Conservation (phyloP, 2,329 filamentous ascomycete species). For the Aquanectria penicillioides region DNA sequence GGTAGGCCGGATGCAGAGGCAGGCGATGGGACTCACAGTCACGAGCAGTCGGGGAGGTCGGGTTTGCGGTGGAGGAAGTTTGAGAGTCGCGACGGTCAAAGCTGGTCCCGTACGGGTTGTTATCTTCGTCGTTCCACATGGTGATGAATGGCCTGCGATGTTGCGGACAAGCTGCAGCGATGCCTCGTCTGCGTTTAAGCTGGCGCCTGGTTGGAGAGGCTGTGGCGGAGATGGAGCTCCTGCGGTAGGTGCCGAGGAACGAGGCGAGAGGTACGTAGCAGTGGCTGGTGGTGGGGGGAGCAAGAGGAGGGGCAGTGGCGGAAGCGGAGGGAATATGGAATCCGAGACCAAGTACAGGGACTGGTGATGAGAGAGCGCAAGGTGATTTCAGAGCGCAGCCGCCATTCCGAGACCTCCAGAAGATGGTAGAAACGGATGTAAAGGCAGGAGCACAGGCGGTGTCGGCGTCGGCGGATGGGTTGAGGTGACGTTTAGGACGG, state of each 20-base stretch:
- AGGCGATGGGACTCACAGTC: conserved; percentile 62
- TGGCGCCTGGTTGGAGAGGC: conserved; percentile 22
- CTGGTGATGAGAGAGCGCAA: conserved; percentile 1
- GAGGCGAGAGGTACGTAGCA: conserved; percentile 10
- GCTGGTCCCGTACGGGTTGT: conserved; percentile 93
- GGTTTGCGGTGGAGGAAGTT: conserved; percentile 73
- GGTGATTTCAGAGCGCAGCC: neutral
- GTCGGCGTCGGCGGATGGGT: conserved; percentile 16
- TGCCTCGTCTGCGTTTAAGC: conserved; percentile 17
- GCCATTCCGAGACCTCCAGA: conserved; percentile 5
- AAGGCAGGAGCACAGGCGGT: neutral
- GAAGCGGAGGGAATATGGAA: neutral
- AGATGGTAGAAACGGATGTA: neutral
- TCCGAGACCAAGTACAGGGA: no score
- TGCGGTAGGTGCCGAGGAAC: conserved; percentile 7
- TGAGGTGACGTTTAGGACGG: conserved; percentile 17
- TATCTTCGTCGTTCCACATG: conserved; percentile 99
- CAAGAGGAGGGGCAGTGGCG: conserved; percentile 8
- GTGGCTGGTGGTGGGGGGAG: conserved; percentile 20
- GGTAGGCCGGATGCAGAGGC: neutral
- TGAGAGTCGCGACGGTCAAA: conserved; percentile 89
- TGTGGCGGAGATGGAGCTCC: conserved; percentile 23
- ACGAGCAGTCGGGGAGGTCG: conserved; percentile 67
- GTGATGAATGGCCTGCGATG: conserved; percentile 31
- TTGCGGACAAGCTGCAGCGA: conserved; percentile 8